A percentile compares a stretch with the other conserved stretches of the same genome.
phyloP scores from a whole-genome alignment of 768 basidiomycete genomes.

The Tulasnella calospora region DNA sequence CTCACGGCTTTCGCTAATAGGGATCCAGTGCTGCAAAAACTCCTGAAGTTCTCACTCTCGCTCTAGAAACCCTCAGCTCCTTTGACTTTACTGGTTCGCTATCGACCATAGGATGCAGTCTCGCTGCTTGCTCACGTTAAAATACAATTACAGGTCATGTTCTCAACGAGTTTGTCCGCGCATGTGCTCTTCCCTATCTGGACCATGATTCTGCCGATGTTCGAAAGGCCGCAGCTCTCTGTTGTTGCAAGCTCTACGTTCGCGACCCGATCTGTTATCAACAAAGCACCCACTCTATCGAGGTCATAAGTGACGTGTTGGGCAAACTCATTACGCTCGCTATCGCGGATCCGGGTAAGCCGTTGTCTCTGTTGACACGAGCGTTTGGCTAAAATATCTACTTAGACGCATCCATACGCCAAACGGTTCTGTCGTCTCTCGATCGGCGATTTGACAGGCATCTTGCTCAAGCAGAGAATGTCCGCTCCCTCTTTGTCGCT shows the following conservation, averaged over 20 bases:
- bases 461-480: slow-evolving; percentile 95
- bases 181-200: slow-evolving; percentile 84
- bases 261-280: slow-evolving; percentile 95
- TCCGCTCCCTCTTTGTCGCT: slow-evolving; percentile 94
- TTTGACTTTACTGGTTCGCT: slow-evolving; percentile 87
- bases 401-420: slow-evolving; percentile 72
- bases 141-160: slow-evolving; percentile 62
- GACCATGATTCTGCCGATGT: slow-evolving; percentile 89
- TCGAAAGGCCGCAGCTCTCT: slow-evolving; percentile 80
- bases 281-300: slow-evolving; percentile 91
- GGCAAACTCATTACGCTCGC: slow-evolving; percentile 93
- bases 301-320: slow-evolving; percentile 95
- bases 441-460: slow-evolving; percentile 96
- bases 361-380: neutral
- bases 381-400: neutral
- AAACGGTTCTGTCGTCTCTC: slow-evolving; percentile 77
- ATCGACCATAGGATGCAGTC: slow-evolving; percentile 22
- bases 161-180: slow-evolving; percentile 92
- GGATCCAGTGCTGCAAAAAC: slow-evolving; percentile 28
- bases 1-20: neutral
- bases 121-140: neutral
- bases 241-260: slow-evolving; percentile 87
- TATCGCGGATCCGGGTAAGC: slow-evolving; percentile 87
- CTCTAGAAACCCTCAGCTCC: slow-evolving; percentile 76
- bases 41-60: slow-evolving; percentile 58